A percentile compares a stretch with the other conserved stretches of the same genome.
Conservation (phyloP, 2,329 filamentous ascomycete genomes). For the Emydomyces testavorans region DNA sequence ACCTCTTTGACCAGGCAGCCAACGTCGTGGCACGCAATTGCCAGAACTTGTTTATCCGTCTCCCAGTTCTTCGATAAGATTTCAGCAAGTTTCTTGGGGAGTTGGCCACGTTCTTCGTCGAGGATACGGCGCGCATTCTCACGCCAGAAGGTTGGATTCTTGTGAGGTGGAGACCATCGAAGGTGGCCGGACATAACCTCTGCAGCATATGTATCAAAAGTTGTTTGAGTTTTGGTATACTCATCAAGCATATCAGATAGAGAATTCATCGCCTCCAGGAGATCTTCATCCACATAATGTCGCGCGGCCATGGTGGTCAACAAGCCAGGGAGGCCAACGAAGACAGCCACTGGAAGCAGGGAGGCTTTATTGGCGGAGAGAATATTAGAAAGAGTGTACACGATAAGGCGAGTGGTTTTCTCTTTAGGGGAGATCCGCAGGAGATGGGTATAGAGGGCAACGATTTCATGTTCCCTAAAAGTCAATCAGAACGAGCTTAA, state of each 20-base stretch:
- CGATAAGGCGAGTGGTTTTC: constrained; percentile 84
- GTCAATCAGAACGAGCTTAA: constrained; percentile 11
- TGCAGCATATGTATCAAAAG: constrained; percentile 59
- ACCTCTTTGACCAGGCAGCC: constrained; percentile 81
- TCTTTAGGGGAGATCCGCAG: constrained; percentile 90
- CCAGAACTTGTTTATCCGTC: constrained; percentile 73
- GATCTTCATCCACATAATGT: constrained; percentile 40
- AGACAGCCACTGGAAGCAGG: constrained; percentile 69
- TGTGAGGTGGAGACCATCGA: constrained; percentile 85
- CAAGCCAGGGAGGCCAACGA: constrained; percentile 63
- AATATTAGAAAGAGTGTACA: constrained; percentile 83
- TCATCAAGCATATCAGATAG: constrained; percentile 65
- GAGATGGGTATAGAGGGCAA: constrained; percentile 84
- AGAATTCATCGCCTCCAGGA: constrained; percentile 38
- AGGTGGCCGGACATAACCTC: constrained; percentile 79
- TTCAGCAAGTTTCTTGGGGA: constrained; percentile 70
- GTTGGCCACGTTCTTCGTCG: constrained; percentile 66
- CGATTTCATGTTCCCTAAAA: constrained; percentile 75
- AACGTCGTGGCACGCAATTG: constrained; percentile 86
- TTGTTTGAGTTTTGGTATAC: constrained; percentile 60
- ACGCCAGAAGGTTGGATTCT: constrained; percentile 76
- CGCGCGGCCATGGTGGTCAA: constrained; percentile 47
- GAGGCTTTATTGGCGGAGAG: constrained; percentile 58
- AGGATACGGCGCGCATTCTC: constrained; percentile 83
- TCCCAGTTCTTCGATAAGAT: constrained; percentile 76